These are phyloP conservation scores for Pichia ethanolica DNA, from an alignment of 805 yeast genomes.

Conservation along the genomic window DNA sequence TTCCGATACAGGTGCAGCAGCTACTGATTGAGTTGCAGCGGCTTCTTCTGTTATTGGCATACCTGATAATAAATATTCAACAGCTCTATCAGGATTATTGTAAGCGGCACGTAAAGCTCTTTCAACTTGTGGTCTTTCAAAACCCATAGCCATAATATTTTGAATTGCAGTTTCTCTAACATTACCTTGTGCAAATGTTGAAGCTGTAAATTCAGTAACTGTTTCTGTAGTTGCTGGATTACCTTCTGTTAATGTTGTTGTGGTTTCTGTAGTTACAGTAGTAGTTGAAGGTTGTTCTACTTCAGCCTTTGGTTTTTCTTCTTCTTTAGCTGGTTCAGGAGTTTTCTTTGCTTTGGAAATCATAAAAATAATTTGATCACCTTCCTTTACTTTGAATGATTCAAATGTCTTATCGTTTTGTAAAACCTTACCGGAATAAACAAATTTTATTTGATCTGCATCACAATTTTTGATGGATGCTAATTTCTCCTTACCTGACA, in stretches of 20 bases:
- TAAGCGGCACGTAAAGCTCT: slow-evolving; percentile 90
- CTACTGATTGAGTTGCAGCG: slow-evolving; percentile 10
- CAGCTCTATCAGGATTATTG: slow-evolving; percentile 97
- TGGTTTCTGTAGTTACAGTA: neutral
- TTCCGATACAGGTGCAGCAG: slow-evolving; percentile 13
- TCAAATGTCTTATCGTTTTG: slow-evolving; percentile 74
- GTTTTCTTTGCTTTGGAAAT: slow-evolving; percentile 48
- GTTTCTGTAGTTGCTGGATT: slow-evolving; percentile 9
- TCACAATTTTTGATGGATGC: slow-evolving; percentile 65
- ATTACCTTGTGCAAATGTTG: slow-evolving; percentile 69
- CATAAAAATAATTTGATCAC: slow-evolving; percentile 91
- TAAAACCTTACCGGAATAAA: slow-evolving; percentile 83
- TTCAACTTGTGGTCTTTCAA: slow-evolving; percentile 79
- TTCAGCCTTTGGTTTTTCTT: slow-evolving; percentile 2
- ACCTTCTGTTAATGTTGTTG: slow-evolving; percentile 1
- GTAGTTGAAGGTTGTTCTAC: slow-evolving; percentile 13
- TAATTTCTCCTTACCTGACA: slow-evolving; percentile 64
- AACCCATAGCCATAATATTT: slow-evolving; percentile 94
- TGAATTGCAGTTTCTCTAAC: slow-evolving; percentile 72
- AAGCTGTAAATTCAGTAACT: slow-evolving; percentile 28
- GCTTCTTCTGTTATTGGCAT: slow-evolving; percentile 29
- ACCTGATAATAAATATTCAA: slow-evolving; percentile 87
- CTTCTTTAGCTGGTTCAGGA: slow-evolving; percentile 21
- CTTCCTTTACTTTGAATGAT: slow-evolving; percentile 68
- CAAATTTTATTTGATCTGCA: slow-evolving; percentile 72